These are phyloP conservation scores for Pachyrhizus erosus DNA, from an alignment of 306 rosid species.

Conservation along the genomic window DNA sequence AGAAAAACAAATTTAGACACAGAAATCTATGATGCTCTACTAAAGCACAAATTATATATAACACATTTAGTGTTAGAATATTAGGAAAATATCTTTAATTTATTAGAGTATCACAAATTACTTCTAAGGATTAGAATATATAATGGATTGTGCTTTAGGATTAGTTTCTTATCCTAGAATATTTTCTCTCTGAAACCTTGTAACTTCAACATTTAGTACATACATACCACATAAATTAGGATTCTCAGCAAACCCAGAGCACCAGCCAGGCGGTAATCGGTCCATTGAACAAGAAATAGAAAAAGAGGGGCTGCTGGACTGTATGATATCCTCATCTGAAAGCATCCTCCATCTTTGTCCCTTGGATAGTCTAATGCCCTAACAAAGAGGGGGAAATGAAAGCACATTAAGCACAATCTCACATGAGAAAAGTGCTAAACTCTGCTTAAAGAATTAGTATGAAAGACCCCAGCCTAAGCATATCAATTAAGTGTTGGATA, in stretches of 20 bases:
- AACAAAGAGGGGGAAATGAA: conserved; percentile 1
- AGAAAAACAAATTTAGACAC: background rate
- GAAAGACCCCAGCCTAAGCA: background rate
- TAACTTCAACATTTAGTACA: conserved; percentile 5
- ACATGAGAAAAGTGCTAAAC: background rate
- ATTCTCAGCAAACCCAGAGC: conserved; percentile 86
- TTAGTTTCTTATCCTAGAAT: background rate
- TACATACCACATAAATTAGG: conserved; percentile 75
- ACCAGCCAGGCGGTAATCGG: conserved; percentile 86
- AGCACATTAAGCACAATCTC: conserved; percentile 19
- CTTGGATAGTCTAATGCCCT: conserved; percentile 86
- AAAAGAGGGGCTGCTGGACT: conserved; percentile 73
- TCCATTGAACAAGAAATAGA: conserved; percentile 90
- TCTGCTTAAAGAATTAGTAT: conserved; percentile 11
- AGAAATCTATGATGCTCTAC: background rate
- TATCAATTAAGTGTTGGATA: background rate
- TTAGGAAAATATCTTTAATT: background rate
- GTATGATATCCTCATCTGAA: conserved; percentile 90
- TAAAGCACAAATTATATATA: background rate
- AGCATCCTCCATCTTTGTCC: conserved; percentile 82
- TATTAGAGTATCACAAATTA: background rate
- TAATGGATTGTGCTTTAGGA: background rate
- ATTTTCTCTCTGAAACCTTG: background rate
- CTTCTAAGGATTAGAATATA: background rate
- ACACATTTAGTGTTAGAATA: background rate